These are phyloP conservation scores for Myriosclerotinia curreyana DNA, from an alignment of 2,329 filamentous ascomycete genomes.

Conservation along the genomic window DNA sequence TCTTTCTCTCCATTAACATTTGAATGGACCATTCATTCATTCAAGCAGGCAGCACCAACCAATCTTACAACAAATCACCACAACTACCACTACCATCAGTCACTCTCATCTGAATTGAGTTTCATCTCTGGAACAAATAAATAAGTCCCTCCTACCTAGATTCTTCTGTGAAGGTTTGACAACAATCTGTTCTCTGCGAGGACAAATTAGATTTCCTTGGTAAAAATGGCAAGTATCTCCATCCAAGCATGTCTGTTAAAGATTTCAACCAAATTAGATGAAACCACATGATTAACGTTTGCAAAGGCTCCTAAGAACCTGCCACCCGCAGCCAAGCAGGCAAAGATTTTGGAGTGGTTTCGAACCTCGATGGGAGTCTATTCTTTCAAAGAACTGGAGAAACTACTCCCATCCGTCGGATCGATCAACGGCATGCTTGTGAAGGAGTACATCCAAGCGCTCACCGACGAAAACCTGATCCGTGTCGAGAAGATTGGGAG, in stretches of 20 bases:
- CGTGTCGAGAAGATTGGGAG: conserved; percentile 67
- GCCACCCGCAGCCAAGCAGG: conserved; percentile 56
- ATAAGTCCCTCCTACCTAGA: background rate
- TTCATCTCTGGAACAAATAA: background rate
- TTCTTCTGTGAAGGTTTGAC: background rate
- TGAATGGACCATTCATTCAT: background rate
- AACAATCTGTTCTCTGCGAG: background rate
- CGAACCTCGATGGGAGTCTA: conserved; percentile 59
- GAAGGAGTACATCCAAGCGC: conserved; percentile 62
- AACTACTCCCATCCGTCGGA: conserved; percentile 57
- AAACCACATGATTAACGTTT: conserved; percentile 6
- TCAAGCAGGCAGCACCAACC: background rate
- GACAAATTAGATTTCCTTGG: background rate
- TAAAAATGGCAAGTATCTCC: conserved; percentile 11
- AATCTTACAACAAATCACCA: background rate
- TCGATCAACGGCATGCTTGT: conserved; percentile 65
- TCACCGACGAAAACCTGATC: conserved; percentile 59
- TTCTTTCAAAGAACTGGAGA: conserved; percentile 66
- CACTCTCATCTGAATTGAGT: background rate
- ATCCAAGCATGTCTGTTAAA: background rate
- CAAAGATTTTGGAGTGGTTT: conserved; percentile 57
- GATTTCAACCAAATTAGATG: conserved; percentile 11
- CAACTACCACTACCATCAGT: background rate
- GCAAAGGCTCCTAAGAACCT: conserved; percentile 51
- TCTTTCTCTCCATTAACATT: no score